Percentiles rank a stretch among this genome's conserved stretches.
Evolutionary conservation across 495 filamentous ascomycete species (phyloP).

Genomic region (Aspergillus haitiensis): DNA sequence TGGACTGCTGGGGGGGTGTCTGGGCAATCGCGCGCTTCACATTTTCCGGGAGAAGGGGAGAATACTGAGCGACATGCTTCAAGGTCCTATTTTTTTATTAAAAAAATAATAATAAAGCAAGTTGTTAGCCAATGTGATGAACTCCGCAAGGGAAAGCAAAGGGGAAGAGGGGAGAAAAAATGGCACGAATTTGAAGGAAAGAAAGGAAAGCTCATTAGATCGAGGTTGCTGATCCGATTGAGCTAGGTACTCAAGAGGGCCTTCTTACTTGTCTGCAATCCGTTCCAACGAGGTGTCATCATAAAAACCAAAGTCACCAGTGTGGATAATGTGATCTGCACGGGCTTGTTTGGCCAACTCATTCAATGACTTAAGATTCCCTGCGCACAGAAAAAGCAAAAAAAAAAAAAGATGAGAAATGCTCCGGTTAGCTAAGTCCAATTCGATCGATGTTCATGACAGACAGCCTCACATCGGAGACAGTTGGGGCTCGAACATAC

Average conservation of each 20-base stretch:
- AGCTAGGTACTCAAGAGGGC: constrained; percentile 1
- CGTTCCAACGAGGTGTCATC: constrained; percentile 93
- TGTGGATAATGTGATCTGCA: constrained; percentile 96
- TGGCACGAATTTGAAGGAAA: too few species aligned
- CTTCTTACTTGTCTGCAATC: constrained; percentile 94
- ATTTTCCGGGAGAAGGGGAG: constrained; percentile 82
- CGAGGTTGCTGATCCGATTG: not conserved
- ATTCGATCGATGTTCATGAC: not conserved
- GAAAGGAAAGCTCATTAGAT: not conserved
- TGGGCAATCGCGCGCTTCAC: constrained; percentile 84
- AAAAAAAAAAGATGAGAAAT: constrained; percentile 2
- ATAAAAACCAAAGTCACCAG: constrained; percentile 99
- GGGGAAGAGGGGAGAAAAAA: not conserved
- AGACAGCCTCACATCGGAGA: constrained; percentile 6
- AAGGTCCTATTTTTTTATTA: constrained; percentile 65
- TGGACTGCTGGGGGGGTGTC: constrained; percentile 56
- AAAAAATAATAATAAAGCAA: constrained; percentile 11
- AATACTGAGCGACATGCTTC: constrained; percentile 98
- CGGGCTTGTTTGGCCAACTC: constrained; percentile 90
- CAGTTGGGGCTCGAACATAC: constrained; percentile 48
- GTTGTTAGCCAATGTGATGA: constrained; percentile 17
- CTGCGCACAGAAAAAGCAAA: constrained; percentile 49
- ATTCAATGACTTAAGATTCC: constrained; percentile 93
- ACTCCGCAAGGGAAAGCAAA: not conserved
- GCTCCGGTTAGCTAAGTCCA: constrained; percentile 17